Percentiles rank a stretch among this genome's conserved stretches.
These are phyloP conservation scores for Wickerhamiella slavikovae DNA, from an alignment of 805 yeast species.

Conservation along the genomic window DNA sequence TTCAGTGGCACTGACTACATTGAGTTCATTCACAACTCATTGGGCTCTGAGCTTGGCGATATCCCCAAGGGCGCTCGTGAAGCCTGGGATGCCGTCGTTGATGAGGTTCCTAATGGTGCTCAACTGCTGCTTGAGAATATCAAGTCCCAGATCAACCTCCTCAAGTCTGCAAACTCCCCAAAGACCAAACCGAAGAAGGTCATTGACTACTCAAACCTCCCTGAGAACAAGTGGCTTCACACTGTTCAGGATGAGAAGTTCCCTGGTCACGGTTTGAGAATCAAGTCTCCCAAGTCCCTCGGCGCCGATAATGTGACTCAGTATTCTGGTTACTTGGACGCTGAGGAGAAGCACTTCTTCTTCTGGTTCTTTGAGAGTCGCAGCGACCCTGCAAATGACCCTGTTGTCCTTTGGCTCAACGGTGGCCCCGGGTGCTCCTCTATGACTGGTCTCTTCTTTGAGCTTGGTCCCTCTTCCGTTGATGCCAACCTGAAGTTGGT, in stretches of 20 bases:
- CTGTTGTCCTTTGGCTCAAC: constrained; percentile 74
- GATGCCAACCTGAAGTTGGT: constrained; percentile 50
- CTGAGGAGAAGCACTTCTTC: constrained; percentile 80
- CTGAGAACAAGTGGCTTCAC: not conserved
- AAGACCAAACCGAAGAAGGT: not conserved
- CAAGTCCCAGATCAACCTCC: constrained; percentile 1
- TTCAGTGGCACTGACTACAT: too few species aligned
- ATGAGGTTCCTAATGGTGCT: constrained; percentile 12
- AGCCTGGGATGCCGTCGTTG: constrained; percentile 16
- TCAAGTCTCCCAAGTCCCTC: constrained; percentile 40
- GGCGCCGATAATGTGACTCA: constrained; percentile 70
- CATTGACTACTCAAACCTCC: not conserved
- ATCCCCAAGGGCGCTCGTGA: constrained; percentile 13
- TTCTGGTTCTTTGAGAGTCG: constrained; percentile 80
- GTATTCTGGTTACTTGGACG: constrained; percentile 57
- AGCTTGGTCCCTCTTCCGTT: constrained; percentile 77
- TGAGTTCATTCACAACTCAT: too few species aligned
- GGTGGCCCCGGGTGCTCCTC: constrained; percentile 99
- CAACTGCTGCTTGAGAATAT: constrained; percentile 4
- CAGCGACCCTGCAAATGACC: constrained; percentile 69
- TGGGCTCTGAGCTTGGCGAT: constrained; percentile 11
- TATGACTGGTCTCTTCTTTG: constrained; percentile 77
- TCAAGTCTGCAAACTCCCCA: not conserved
- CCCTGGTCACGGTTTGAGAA: constrained; percentile 34
- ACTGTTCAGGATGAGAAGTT: not conserved